phyloP scores from a whole-genome alignment of 1,284 basidiomycete species.

The Sphagnurus paluster region DNA sequence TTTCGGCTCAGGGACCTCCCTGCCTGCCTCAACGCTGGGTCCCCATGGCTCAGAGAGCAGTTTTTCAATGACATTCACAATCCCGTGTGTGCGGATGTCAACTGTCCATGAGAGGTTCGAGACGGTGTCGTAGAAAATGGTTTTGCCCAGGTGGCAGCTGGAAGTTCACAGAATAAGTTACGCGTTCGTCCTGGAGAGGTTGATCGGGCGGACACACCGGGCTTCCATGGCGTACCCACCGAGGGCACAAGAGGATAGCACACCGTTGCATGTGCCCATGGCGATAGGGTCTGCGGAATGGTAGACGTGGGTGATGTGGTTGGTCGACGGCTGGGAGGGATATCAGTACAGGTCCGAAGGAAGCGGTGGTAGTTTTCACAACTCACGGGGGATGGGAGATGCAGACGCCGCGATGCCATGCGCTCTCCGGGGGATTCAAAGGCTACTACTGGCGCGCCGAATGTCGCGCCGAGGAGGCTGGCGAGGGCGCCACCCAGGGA shows the following conservation, averaged over 20 bases:
- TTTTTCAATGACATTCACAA: slow-evolving; percentile 80
- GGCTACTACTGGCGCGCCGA: slow-evolving; percentile 87
- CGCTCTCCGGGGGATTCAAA: slow-evolving; percentile 94
- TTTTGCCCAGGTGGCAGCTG: slow-evolving; percentile 82
- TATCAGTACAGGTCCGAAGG: slow-evolving; percentile 7
- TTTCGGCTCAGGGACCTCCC: slow-evolving; percentile 57
- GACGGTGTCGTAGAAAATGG: slow-evolving; percentile 90
- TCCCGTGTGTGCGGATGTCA: slow-evolving; percentile 81
- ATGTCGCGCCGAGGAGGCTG: slow-evolving; percentile 86
- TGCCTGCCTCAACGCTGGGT: slow-evolving; percentile 52
- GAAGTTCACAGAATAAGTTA: neutral
- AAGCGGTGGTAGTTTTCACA: neutral
- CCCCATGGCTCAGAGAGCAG: slow-evolving; percentile 79
- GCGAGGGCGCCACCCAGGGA: slow-evolving; percentile 85
- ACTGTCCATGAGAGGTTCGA: slow-evolving; percentile 82
- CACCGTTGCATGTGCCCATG: slow-evolving; percentile 81
- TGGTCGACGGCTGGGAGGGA: slow-evolving; percentile 57
- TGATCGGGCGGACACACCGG: too few species aligned
- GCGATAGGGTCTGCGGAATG: slow-evolving; percentile 87
- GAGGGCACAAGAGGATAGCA: slow-evolving; percentile 69
- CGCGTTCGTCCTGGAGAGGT: too few species aligned
- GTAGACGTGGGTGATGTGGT: slow-evolving; percentile 81
- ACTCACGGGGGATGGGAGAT: slow-evolving; percentile 81
- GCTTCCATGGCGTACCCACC: slow-evolving; percentile 82
- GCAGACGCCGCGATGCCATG: slow-evolving; percentile 82